Percentiles rank a stretch among this genome's conserved stretches.
phyloP scores from a whole-genome alignment of 306 rosid genomes.

The Pachyrhizus erosus region DNA sequence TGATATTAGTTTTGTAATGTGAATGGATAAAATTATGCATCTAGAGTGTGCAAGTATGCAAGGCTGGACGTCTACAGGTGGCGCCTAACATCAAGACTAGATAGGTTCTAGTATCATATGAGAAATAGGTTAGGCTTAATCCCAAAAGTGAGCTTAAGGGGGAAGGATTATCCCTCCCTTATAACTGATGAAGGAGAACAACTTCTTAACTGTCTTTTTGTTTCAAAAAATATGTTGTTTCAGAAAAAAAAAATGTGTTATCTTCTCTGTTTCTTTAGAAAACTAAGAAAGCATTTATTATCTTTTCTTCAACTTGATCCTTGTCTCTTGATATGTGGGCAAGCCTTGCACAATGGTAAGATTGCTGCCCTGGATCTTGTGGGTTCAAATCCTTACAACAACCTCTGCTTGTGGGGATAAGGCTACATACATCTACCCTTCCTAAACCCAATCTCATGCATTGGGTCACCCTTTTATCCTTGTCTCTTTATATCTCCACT shows the following conservation, averaged over 20 bases:
- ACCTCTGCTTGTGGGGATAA: conserved; percentile 11
- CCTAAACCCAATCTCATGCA: not conserved
- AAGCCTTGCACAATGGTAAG: not conserved
- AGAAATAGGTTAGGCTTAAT: not conserved
- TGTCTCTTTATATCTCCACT: conserved; percentile 1
- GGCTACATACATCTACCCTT: not conserved
- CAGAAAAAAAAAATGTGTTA: not conserved
- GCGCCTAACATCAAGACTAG: too few species aligned
- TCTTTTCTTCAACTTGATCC: not conserved
- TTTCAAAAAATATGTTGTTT: not conserved
- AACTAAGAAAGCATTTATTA: not conserved
- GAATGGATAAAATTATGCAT: too few species aligned
- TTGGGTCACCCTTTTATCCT: not conserved
- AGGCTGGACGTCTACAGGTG: too few species aligned
- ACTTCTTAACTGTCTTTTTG: too few species aligned
- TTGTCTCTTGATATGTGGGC: conserved; percentile 1
- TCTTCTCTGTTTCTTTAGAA: not conserved
- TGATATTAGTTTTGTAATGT: too few species aligned
- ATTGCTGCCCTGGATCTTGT: too few species aligned
- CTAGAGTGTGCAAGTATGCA: too few species aligned
- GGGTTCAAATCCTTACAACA: not conserved
- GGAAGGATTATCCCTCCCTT: not conserved
- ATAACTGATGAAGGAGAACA: too few species aligned
- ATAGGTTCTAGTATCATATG: not conserved
- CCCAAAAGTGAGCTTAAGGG: not conserved